Conservation (phyloP, 768 basidiomycete genomes). For the Pholiota molesta region DNA sequence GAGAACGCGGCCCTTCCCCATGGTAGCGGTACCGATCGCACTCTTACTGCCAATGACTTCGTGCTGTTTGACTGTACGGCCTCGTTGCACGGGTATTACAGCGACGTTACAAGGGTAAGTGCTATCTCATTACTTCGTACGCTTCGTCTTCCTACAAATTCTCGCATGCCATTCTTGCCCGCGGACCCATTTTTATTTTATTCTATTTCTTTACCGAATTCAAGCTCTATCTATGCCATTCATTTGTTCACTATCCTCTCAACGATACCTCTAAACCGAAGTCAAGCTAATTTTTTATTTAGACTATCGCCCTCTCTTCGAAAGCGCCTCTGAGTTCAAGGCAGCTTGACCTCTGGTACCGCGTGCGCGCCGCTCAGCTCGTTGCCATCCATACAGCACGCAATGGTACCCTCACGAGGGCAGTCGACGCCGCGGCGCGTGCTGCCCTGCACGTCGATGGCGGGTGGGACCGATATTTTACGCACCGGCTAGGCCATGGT, state of each 20-base stretch:
- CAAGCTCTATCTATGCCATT: background rate
- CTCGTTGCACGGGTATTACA: constrained; percentile 71
- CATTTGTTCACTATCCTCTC: background rate
- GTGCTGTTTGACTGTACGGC: constrained; percentile 67
- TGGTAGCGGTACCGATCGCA: constrained; percentile 73
- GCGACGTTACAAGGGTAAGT: constrained; percentile 78
- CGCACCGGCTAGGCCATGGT: constrained; percentile 85
- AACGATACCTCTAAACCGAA: background rate
- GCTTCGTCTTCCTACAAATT: too few relatives aligned
- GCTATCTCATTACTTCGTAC: background rate
- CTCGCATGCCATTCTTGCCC: background rate
- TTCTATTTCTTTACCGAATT: background rate
- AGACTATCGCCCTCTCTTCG: constrained; percentile 68
- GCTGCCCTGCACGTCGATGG: constrained; percentile 42
- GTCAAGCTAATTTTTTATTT: background rate
- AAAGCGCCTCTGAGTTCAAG: constrained; percentile 52
- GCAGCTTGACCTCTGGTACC: constrained; percentile 63
- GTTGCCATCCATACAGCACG: constrained; percentile 51
- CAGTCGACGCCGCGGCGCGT: constrained; percentile 69
- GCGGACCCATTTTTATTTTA: background rate
- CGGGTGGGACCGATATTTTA: constrained; percentile 61
- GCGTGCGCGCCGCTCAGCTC: constrained; percentile 65
- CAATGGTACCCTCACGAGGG: constrained; percentile 50
- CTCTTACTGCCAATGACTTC: constrained; percentile 44
- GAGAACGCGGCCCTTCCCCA: constrained; percentile 61